phyloP scores from a whole-genome alignment of 306 rosid genomes.

The Delonix regia region DNA sequence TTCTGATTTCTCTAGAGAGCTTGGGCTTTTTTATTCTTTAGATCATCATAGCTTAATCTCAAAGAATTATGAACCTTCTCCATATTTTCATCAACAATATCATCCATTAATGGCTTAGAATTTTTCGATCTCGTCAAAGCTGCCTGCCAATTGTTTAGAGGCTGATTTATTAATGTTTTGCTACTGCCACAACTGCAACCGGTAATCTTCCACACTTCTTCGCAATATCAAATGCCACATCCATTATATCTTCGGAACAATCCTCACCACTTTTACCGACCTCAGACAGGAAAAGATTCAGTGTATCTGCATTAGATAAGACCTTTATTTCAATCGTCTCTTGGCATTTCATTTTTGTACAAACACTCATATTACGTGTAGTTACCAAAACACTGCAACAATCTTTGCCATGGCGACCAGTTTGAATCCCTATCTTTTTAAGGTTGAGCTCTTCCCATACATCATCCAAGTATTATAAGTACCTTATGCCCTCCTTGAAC shows the following conservation, averaged over 20 bases:
- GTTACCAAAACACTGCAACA: conserved; percentile 14
- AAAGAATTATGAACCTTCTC: neutral
- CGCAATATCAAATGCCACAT: neutral
- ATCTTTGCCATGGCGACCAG: neutral
- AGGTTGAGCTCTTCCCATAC: conserved; percentile 1
- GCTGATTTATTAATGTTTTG: neutral
- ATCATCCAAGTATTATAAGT: conserved; percentile 40
- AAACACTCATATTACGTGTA: neutral
- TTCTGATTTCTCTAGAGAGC: no score
- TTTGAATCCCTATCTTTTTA: conserved; percentile 11
- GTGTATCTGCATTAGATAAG: neutral
- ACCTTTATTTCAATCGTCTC: neutral
- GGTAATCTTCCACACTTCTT: conserved; percentile 37
- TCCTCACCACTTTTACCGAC: neutral
- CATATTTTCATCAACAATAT: neutral
- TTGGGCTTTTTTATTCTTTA: neutral
- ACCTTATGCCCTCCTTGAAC: conserved; percentile 6
- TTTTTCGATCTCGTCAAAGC: neutral
- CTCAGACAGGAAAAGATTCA: neutral
- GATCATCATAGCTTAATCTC: neutral
- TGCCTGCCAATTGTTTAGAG: neutral
- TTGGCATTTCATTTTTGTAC: neutral
- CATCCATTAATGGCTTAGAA: neutral
- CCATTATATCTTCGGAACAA: neutral
- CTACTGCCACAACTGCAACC: neutral